Conservation (phyloP, 768 basidiomycete genomes). For the Fomitopsis pulvina region DNA sequence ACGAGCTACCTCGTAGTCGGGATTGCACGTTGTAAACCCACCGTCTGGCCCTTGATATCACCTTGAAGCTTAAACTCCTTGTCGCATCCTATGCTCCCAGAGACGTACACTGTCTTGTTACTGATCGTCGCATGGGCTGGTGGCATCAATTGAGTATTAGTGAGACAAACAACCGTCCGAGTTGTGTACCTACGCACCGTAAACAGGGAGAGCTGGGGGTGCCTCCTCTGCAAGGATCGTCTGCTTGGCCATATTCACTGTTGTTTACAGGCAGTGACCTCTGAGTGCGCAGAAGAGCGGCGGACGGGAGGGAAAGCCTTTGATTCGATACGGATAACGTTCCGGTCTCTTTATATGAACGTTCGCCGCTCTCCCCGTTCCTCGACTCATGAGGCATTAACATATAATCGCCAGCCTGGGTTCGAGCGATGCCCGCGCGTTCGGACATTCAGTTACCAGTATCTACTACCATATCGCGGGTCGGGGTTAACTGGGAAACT, state of each 20-base stretch:
- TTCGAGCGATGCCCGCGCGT: too few relatives aligned
- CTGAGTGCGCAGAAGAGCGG: too few relatives aligned
- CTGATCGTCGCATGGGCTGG: constrained; percentile 34
- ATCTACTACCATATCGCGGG: too few relatives aligned
- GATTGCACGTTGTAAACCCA: constrained; percentile 14
- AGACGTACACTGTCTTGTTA: constrained; percentile 30
- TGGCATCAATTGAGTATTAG: neutral
- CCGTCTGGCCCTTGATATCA: constrained; percentile 31
- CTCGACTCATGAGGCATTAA: too few relatives aligned
- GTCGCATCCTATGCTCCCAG: constrained; percentile 33
- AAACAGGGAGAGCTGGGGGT: constrained; percentile 27
- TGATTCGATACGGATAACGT: too few relatives aligned
- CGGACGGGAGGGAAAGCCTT: too few relatives aligned
- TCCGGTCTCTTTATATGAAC: too few relatives aligned
- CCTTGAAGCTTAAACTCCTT: constrained; percentile 27
- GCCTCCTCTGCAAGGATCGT: constrained; percentile 25
- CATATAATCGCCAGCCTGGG: too few relatives aligned
- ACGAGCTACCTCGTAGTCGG: neutral
- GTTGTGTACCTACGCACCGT: constrained; percentile 24
- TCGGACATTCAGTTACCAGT: too few relatives aligned
- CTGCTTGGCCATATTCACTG: constrained; percentile 22
- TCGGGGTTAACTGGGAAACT: too few relatives aligned
- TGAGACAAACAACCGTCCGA: neutral
- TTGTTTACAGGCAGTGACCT: neutral
- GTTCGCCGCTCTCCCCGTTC: too few relatives aligned